A percentile compares a stretch with the other conserved stretches of the same genome.
Conservation (phyloP, 2,329 filamentous ascomycete genomes). For the Claviceps humidiphila region DNA sequence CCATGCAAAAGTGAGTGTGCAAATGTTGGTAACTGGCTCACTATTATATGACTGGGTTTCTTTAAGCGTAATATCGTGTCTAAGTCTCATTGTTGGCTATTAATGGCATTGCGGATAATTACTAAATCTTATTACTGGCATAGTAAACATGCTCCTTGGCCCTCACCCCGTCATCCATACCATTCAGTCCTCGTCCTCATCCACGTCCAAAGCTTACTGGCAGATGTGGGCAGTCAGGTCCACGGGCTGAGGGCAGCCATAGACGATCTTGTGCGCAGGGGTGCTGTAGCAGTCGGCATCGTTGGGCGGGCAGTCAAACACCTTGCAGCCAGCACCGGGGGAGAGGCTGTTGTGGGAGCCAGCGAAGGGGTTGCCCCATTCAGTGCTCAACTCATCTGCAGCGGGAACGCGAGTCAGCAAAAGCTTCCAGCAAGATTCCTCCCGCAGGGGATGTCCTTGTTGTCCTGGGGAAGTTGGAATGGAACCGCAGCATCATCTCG, state of each 20-base stretch:
- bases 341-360: slow-evolving; percentile 21
- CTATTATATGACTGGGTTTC: no score
- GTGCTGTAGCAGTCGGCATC: slow-evolving; percentile 27
- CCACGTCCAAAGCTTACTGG: slow-evolving; percentile 6
- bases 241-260: slow-evolving; percentile 27
- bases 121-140: background rate
- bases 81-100: no score
- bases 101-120: no score
- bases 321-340: slow-evolving; percentile 23
- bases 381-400: slow-evolving; percentile 25
- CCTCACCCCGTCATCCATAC: no score
- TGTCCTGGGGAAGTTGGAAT: no score
- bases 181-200: background rate
- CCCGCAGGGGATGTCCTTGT: no score
- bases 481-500: background rate
- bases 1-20: no score
- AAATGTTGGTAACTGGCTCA: no score
- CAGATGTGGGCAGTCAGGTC: slow-evolving; percentile 20
- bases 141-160: no score
- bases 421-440: no score
- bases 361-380: slow-evolving; percentile 29
- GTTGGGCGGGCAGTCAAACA: slow-evolving; percentile 24
- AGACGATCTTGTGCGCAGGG: slow-evolving; percentile 23
- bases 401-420: background rate
- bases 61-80: no score